Base-by-base conservation (phyloP, 108 stramenopile genomes). In the Cyclotella kingstonii region DNA sequence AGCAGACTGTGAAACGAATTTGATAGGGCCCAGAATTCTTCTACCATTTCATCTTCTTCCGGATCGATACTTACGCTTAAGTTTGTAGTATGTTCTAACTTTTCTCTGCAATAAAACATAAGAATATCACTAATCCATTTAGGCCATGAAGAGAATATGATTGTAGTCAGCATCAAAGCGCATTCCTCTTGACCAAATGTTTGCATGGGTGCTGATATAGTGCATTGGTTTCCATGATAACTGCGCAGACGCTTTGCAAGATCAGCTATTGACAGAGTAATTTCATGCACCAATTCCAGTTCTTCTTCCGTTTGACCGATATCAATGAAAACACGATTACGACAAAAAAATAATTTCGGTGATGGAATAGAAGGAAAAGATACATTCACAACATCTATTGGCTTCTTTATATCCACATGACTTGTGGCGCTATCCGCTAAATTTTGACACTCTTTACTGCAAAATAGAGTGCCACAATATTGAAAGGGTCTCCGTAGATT, bases 281-380 rank as follows among this genome's bases (percentile, higher is more conserved):
- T 31, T 26, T 75, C 73, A 5, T 60, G 18, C 0, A 49, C 29
- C 29, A 57, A 29, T 34, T 44, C 49, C 29, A 46, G 14, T 0
- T 53, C 41, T 18, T 39, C 23, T 6, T 60, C 31, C 29, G n/a
- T 45, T 25, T 10, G 6, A 12, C 31, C 30, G 14, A 33, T 12
- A 2, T 53, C 0, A 30, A 31, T 43, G 14, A 56, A 48, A 31
- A 72, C 23, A 30, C 73, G 73, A 67, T 67, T 75, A 5, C 47
- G 59, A 62, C 73, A 75, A 53, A 75, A 75, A 51, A 66, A 75
- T 22, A 61, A 38, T 36, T 75, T 75, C 3, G 66, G 59, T 33
- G 38, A 38, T 31, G 30, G 66, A 4, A 75, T 26, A 12, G 22
- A 30, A 23, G 40, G 28, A 28, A 0, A 15, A 17, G 45, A 23